Evolutionary conservation across 208 protist species (phyloP), one percentile per base, ranked within the genome.

Genomic region (Trypanosoma congolense): DNA sequence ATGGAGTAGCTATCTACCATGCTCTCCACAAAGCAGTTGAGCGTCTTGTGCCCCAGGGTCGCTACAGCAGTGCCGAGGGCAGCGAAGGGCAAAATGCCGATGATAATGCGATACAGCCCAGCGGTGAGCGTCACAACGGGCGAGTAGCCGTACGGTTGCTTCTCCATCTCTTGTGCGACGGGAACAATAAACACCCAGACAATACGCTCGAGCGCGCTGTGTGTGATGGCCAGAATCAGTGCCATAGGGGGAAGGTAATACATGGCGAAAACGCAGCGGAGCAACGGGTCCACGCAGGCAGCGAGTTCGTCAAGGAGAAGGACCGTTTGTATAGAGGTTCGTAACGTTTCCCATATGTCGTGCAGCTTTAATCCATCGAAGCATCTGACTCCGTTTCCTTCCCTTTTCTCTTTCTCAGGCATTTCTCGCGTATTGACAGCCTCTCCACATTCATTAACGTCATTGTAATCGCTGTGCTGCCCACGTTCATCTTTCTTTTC

Each of bases 141-240:
- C 28, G 74, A 82, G 42, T 59, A 75, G 50, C 78, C 71, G 63
- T 82, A 93, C 0, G 77, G 72, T 19, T 75, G 65, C 18, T 73
- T 65, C 60, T 86, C 80, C 80, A 90, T 88, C 36, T 88, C 75
- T 57, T 88, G 80, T 40, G 75, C 76, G 18, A 91, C 72, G 18
- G 87, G 87, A 45, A 91, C 68, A 31, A 93, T 76, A 21, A 91
- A 69, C 24, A 87, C 74, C 80, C 83, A 93, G 26, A 91, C 87
- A 54, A 93, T 74, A 18, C 78, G 77, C 73, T 89, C 67, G 50
- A 93, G 70, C 3, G 69, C 80, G 48, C 79, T 87, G 61, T 93
- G 87, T 25, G 87, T 93, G 26, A 89, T 53, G 4, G 83, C 75
- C 19, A 90, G 12, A 29, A 81, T 61, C 21, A 91, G 56, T 1